phyloP scores from a whole-genome alignment of 768 basidiomycete species.

The Trametes maxima region DNA sequence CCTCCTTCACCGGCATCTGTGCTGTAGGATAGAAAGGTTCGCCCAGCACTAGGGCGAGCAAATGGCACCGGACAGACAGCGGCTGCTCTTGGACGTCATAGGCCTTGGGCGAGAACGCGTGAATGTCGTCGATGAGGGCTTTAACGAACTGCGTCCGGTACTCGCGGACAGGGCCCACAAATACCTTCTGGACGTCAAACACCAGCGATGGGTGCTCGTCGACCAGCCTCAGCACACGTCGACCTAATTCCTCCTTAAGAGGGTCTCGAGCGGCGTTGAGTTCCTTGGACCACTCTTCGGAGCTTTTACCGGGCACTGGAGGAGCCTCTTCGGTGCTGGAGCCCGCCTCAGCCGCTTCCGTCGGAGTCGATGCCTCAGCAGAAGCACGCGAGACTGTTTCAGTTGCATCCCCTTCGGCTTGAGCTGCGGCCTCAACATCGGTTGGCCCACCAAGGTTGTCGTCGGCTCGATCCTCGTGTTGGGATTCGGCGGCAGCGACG shows the following conservation, averaged over 20 bases:
- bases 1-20: constrained; percentile 44
- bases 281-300: constrained; percentile 66
- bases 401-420: neutral
- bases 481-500: neutral
- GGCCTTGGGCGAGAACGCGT: constrained; percentile 62
- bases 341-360: constrained; percentile 4
- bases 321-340: constrained; percentile 15
- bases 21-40: constrained; percentile 68
- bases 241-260: constrained; percentile 63
- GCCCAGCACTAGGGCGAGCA: constrained; percentile 81
- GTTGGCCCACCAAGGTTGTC: neutral
- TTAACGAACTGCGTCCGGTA: constrained; percentile 69
- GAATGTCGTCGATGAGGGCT: constrained; percentile 77
- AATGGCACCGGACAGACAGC: constrained; percentile 78
- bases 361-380: constrained; percentile 5
- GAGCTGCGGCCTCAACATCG: constrained; percentile 22
- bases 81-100: constrained; percentile 75
- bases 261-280: constrained; percentile 68
- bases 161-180: constrained; percentile 62
- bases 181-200: constrained; percentile 85
- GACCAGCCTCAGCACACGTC: constrained; percentile 74
- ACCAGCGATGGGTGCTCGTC: constrained; percentile 87
- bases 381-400: neutral
- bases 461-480: constrained; percentile 32
- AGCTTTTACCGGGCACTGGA: constrained; percentile 44